phyloP scores from a whole-genome alignment of 805 yeast species.

The Cyberlindnera galapagoensis region DNA sequence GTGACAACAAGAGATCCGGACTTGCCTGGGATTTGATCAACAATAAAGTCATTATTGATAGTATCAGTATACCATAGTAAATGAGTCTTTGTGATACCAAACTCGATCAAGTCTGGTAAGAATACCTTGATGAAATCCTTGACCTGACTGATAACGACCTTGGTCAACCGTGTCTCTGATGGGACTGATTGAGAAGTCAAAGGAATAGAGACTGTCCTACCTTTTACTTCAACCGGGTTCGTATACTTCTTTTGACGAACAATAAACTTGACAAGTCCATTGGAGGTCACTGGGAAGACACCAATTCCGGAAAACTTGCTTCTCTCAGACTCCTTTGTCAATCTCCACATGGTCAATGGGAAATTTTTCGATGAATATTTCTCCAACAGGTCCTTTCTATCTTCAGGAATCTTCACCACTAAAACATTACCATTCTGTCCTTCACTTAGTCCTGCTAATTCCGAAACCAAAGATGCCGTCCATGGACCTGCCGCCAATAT shows the following conservation, averaged over 20 bases:
- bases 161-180: constrained; percentile 20
- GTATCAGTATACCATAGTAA: constrained; percentile 35
- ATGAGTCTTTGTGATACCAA: constrained; percentile 18
- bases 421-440: constrained; percentile 33
- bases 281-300: constrained; percentile 28
- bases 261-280: constrained; percentile 31
- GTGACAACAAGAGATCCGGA: constrained; percentile 26
- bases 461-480: constrained; percentile 17
- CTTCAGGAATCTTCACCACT: constrained; percentile 29
- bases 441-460: constrained; percentile 30
- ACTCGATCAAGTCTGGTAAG: constrained; percentile 14
- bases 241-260: constrained; percentile 31
- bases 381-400: constrained; percentile 26
- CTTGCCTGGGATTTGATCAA: constrained; percentile 23
- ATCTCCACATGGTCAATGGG: constrained; percentile 32
- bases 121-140: constrained; percentile 14
- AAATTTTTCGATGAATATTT: constrained; percentile 28
- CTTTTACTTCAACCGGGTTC: constrained; percentile 24
- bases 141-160: constrained; percentile 23
- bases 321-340: constrained; percentile 26
- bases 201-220: constrained; percentile 27
- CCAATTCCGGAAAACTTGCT: constrained; percentile 27
- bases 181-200: constrained; percentile 22
- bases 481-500: constrained; percentile 22
- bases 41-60: constrained; percentile 26